Evolutionary conservation across 1,284 basidiomycete species (phyloP).

Genomic region (Moesziomyces globuligerus): DNA sequence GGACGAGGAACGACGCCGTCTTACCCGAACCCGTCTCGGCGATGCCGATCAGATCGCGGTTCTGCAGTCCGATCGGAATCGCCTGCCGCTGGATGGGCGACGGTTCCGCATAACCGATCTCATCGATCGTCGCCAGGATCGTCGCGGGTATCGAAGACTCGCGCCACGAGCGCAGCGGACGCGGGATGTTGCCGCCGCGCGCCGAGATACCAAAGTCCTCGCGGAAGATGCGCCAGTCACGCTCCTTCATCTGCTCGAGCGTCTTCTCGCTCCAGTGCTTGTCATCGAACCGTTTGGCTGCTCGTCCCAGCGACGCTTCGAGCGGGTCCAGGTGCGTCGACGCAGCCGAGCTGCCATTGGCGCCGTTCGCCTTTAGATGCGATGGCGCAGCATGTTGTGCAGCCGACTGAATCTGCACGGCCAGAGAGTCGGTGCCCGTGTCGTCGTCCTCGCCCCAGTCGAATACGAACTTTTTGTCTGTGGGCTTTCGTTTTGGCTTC

Average conservation of each 20-base stretch:
- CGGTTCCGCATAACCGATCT: conserved; percentile 95
- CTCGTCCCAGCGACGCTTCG: conserved; percentile 1
- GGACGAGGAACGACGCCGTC: conserved; percentile 98
- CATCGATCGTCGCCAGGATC: conserved; percentile 85
- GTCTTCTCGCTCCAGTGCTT: conserved; percentile 97
- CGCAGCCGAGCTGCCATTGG: background rate
- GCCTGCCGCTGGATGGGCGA: conserved; percentile 97
- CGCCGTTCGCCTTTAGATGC: background rate
- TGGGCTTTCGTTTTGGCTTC: conserved; percentile 89
- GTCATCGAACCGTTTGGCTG: conserved; percentile 71
- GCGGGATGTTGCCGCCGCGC: conserved; percentile 86
- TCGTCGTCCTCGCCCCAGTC: conserved; percentile 78
- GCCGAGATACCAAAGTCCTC: conserved; percentile 97
- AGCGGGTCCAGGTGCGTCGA: conserved; percentile 15
- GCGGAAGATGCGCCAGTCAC: conserved; percentile 98
- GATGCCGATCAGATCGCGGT: conserved; percentile 95
- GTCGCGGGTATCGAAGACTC: conserved; percentile 84
- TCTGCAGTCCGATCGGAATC: conserved; percentile 94
- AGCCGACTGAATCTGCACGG: conserved; percentile 14
- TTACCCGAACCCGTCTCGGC: conserved; percentile 96
- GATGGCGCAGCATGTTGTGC: background rate
- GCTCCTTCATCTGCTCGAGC: conserved; percentile 90
- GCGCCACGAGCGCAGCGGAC: conserved; percentile 88
- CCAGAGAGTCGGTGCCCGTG: conserved; percentile 47
- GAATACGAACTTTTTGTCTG: conserved; percentile 91